Base-by-base conservation (phyloP, 768 basidiomycete genomes). In the Hysterangium stoloniferum region DNA sequence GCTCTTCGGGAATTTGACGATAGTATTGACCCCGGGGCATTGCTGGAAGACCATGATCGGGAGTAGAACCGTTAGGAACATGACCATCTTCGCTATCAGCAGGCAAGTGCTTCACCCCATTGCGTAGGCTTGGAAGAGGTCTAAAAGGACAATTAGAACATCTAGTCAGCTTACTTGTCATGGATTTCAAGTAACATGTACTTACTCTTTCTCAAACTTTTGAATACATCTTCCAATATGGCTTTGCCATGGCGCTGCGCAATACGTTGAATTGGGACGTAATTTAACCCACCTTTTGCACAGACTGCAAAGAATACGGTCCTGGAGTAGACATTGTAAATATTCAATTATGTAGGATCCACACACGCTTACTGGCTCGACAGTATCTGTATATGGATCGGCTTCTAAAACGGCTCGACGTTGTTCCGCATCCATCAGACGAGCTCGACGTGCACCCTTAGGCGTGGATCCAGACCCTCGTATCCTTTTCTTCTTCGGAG, bases 231-330 rank as follows among this genome's bases (percentile, higher is more conserved):
- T 89, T 22, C 72, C 76, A 17, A 83, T 76, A 63, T 89, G 86
- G 66, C 85, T 83, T 52, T 80, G 61, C 86, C 86, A 89, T 33
- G 86, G 86, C 61, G 87, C 86, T 46, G 86, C 82, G 56, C 86
- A 89, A 62, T 82, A 89, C 8, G 78, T 77, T 53, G 78, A 80
- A 57, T 89, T 58, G 24, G 86, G 85, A 45, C 86, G 65, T 24
- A 86, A 67, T 42, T 66, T 71, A 51, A 87, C 70, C 82, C 83
- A 85, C 53, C 71, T 78, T 48, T 76, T 65, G 60, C 86, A 88
- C 32, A 68, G 69, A 55, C 71, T 73, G 61, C 86, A 88, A 44
- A 75, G 65, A 15, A 77, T 77, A 48, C 72, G 69, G 45, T 76
- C 65, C 4, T 51, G 19, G 4, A 25, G 2, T 1, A 38, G 24